Evolutionary conservation across 805 yeast species (phyloP), one percentile per base, ranked within the genome.

Genomic region (Barnettozyma sucrosica): DNA sequence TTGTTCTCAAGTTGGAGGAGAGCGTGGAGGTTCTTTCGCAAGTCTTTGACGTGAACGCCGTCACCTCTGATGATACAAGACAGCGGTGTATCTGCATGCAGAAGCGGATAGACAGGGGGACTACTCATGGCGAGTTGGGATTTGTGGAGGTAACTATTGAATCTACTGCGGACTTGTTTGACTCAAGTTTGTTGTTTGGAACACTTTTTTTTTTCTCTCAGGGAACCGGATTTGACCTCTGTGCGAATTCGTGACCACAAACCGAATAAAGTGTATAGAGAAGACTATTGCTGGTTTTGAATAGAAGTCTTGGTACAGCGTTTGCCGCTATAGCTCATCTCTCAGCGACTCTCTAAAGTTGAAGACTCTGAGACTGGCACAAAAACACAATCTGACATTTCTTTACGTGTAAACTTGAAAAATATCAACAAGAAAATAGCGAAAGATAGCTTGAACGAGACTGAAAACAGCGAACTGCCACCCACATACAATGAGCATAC

Each of bases 61-160:
- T 45, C 44, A 4, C 41, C 52, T 26, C 28, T 53, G 20, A 58
- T 33, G 14, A 44, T 45, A 49, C 59, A 59, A 18, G 59, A 42
- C 11, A 38, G 44, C 9, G 64, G 63, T n/a, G 47, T 49, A 14
- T 55, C 57, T 2, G 53, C 41, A 10, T 44, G 39, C 19, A 43
- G 9, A 2, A 60, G 51, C 9, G 64, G 64, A 41, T 44, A 52
- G 11, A 21, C 24, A 9, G 63, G 61, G 9, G 64, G 63, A 23
- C 47, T 51, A 33, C 34, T 40, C 50, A 47, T 51, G 21, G 36
- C 14, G n/a, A n/a, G 14, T 11, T 6, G 16, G 16, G 32, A 14
- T 28, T 16, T 28, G 32, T 5, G 16, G 4, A 28, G 32, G 32
- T 9, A 9, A 28, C 13, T 28, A 5, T 11, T 28, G 32, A 11